Conservation (phyloP, 257 asterid species). For the Linaria vulgaris region DNA sequence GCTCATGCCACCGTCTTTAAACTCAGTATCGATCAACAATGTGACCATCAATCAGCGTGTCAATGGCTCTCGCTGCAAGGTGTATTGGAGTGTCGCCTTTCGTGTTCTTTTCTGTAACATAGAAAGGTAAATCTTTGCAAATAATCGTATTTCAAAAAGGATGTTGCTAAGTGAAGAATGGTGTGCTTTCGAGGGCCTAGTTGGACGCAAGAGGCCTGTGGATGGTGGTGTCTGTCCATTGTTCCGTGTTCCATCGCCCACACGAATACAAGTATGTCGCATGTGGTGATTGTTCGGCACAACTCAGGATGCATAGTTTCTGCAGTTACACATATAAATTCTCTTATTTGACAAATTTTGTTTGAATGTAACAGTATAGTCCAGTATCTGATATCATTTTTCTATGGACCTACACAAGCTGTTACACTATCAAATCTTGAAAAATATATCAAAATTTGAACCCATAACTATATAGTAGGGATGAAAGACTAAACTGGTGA, state of each 20-base stretch:
- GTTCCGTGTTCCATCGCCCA: constrained; percentile 38
- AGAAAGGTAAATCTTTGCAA: constrained; percentile 52
- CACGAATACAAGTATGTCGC: constrained; percentile 53
- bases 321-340: constrained; percentile 31
- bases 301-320: constrained; percentile 47
- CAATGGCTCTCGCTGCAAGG: constrained; percentile 54
- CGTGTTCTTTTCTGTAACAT: constrained; percentile 43
- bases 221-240: constrained; percentile 21
- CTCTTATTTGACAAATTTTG: no score
- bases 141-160: constrained; percentile 38
- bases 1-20: constrained; percentile 31
- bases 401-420: no score
- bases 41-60: constrained; percentile 34
- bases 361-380: no score
- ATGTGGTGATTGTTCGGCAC: constrained; percentile 41
- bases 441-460: no score
- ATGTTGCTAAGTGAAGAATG: constrained; percentile 48
- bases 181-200: constrained; percentile 52
- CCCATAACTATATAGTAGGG: no score
- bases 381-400: no score
- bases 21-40: constrained; percentile 38
- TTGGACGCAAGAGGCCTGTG: constrained; percentile 40
- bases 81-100: constrained; percentile 51
- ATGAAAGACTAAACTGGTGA: no score
- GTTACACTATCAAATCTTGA: no score